phyloP scores from a whole-genome alignment of 306 rosid species.

The Psophocarpus tetragonolobus region DNA sequence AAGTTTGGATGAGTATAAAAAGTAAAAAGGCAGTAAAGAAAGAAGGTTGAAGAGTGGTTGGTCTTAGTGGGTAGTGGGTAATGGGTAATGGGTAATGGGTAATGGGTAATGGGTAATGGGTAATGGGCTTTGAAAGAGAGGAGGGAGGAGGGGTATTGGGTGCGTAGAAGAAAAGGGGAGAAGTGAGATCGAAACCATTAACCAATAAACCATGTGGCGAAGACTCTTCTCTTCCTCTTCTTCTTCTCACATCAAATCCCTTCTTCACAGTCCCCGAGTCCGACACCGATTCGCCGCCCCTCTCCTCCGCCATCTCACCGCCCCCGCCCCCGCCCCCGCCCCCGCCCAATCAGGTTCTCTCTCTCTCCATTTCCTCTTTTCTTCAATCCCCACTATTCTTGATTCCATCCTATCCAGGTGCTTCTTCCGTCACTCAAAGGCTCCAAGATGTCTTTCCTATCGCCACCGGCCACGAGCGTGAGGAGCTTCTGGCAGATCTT shows the following conservation, averaged over 20 bases:
- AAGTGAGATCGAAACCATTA: neutral
- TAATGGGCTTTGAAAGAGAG: too few relatives aligned
- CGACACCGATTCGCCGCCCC: slow-evolving; percentile 46
- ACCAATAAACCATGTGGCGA: slow-evolving; percentile 66
- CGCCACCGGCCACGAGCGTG: slow-evolving; percentile 95
- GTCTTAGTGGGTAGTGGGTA: too few relatives aligned
- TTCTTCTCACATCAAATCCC: slow-evolving; percentile 73
- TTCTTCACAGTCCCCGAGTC: too few relatives aligned
- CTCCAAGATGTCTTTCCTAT: slow-evolving; percentile 87
- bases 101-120: too few relatives aligned
- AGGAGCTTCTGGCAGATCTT: slow-evolving; percentile 86
- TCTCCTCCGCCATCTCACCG: slow-evolving; percentile 32
- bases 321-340: slow-evolving; percentile 28
- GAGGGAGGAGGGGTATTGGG: too few relatives aligned
- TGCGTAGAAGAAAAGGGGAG: too few relatives aligned
- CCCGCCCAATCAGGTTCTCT: slow-evolving; percentile 37
- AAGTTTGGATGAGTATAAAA: too few relatives aligned
- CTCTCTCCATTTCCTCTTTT: neutral
- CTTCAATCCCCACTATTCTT: neutral
- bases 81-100: too few relatives aligned
- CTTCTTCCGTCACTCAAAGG: slow-evolving; percentile 52
- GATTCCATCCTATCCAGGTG: neutral
- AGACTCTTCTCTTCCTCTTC: slow-evolving; percentile 66
- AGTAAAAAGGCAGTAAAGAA: too few relatives aligned
- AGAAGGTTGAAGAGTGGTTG: too few relatives aligned